Percentiles rank a stretch among this genome's conserved stretches.
phyloP scores from a whole-genome alignment of 2,329 filamentous ascomycete species.

The Colletotrichum tofieldiae region DNA sequence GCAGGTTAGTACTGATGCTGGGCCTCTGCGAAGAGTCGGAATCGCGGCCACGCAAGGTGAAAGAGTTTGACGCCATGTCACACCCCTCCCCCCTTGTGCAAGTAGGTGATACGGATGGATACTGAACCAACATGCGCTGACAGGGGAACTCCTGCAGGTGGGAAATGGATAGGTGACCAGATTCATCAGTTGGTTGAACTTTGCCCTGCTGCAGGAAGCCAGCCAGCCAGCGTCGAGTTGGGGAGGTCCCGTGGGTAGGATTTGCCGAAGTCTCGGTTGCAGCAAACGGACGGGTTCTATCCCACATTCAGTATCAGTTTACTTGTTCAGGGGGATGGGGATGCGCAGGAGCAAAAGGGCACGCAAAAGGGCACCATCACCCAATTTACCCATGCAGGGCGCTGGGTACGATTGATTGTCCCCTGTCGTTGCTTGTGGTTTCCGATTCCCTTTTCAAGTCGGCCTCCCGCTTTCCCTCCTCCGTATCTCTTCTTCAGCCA shows the following conservation, averaged over 20 bases:
- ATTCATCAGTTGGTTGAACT: too few relatives aligned
- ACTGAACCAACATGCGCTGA: background rate
- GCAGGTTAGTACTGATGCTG: background rate
- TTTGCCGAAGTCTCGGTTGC: background rate
- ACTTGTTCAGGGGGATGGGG: background rate
- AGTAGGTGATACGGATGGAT: background rate
- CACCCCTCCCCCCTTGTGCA: background rate
- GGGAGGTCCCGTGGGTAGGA: background rate
- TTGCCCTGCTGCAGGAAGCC: too few relatives aligned
- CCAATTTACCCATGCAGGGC: background rate
- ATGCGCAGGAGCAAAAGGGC: background rate
- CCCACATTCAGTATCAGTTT: background rate
- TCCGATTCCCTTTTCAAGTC: background rate
- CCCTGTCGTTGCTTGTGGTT: background rate
- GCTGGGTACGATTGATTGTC: background rate
- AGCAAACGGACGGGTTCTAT: background rate
- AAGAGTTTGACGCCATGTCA: constrained; percentile 5
- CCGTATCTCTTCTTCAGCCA: background rate
- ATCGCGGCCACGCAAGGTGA: background rate
- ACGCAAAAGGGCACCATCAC: background rate
- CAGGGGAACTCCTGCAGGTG: background rate
- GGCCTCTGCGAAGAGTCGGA: background rate
- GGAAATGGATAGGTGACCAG: too few relatives aligned
- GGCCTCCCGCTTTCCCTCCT: constrained; percentile 10
- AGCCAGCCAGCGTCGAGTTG: background rate